Conservation (phyloP, 306 rosid genomes). For the Prunus dulcis region DNA sequence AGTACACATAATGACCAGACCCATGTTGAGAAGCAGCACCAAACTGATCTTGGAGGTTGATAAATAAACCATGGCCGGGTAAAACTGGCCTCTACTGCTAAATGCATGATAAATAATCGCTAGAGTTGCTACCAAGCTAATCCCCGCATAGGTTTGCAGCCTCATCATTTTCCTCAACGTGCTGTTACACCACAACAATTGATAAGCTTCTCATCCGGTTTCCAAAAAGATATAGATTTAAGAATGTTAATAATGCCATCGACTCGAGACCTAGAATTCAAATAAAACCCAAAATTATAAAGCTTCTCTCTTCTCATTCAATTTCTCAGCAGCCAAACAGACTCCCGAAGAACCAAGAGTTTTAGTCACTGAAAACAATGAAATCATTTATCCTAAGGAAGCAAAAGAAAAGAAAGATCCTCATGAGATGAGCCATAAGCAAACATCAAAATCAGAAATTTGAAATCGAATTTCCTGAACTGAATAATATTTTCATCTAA, state of each 20-base stretch:
- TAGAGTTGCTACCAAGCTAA: slow-evolving; percentile 80
- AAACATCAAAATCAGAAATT: slow-evolving; percentile 16
- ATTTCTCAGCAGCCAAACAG: slow-evolving; percentile 2
- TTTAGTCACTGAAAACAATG: background rate
- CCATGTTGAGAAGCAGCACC: slow-evolving; percentile 96
- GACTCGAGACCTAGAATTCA: slow-evolving; percentile 3
- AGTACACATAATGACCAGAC: slow-evolving; percentile 80
- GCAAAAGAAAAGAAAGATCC: background rate
- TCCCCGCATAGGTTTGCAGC: slow-evolving; percentile 85
- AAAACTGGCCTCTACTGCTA: slow-evolving; percentile 92
- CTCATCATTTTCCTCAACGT: slow-evolving; percentile 61
- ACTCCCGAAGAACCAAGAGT: background rate
- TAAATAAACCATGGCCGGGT: slow-evolving; percentile 92
- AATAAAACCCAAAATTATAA: background rate
- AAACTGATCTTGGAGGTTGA: slow-evolving; percentile 96
- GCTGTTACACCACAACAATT: slow-evolving; percentile 12
- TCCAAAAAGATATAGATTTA: background rate
- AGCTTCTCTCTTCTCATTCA: background rate
- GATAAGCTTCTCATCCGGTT: background rate
- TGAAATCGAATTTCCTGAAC: background rate
- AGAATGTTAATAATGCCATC: background rate
- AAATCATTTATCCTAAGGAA: background rate
- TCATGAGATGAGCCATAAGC: slow-evolving; percentile 29
- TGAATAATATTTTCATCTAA: background rate
- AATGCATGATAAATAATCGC: slow-evolving; percentile 89